Conservation (phyloP, 2,329 filamentous ascomycete species). For the Calycina marina region DNA sequence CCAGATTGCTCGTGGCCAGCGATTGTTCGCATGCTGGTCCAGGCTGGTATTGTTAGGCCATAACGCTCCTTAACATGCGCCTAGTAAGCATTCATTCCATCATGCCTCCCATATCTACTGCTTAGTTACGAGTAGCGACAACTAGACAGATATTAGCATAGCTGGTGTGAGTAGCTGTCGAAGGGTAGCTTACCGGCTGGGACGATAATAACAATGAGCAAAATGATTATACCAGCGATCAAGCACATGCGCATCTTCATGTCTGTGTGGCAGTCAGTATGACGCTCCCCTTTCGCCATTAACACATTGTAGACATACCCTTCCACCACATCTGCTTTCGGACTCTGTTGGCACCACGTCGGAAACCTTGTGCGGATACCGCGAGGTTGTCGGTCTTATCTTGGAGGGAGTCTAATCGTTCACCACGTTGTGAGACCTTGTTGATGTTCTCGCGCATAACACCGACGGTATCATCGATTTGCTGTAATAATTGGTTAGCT, state of each 20-base stretch:
- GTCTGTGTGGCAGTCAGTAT: too few species aligned
- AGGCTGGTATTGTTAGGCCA: slow-evolving; percentile 19
- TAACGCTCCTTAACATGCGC: slow-evolving; percentile 6
- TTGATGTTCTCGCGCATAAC: slow-evolving; percentile 98
- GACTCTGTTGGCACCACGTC: slow-evolving; percentile 88
- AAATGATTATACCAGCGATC: slow-evolving; percentile 76
- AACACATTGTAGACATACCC: too few species aligned
- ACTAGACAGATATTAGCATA: slow-evolving; percentile 21
- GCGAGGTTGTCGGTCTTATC: slow-evolving; percentile 93
- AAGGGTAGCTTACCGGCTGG: slow-evolving; percentile 59
- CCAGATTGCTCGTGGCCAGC: slow-evolving; percentile 24
- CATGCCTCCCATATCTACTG: slow-evolving; percentile 18
- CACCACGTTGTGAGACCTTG: slow-evolving; percentile 87
- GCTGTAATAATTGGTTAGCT: too few species aligned
- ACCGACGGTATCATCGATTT: slow-evolving; percentile 93
- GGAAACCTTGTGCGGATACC: slow-evolving; percentile 86
- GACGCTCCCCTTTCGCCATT: too few species aligned
- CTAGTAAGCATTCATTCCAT: slow-evolving; percentile 1
- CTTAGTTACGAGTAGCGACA: slow-evolving; percentile 27
- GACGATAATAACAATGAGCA: slow-evolving; percentile 88
- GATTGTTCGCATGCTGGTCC: slow-evolving; percentile 21
- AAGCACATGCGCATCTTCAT: slow-evolving; percentile 99
- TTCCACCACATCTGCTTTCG: slow-evolving; percentile 54
- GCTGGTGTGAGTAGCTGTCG: neutral
- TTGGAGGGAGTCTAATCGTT: slow-evolving; percentile 73